Evolutionary conservation across 176 grass and related monocot species (phyloP).

Genomic region (Phoenix dactylifera): DNA sequence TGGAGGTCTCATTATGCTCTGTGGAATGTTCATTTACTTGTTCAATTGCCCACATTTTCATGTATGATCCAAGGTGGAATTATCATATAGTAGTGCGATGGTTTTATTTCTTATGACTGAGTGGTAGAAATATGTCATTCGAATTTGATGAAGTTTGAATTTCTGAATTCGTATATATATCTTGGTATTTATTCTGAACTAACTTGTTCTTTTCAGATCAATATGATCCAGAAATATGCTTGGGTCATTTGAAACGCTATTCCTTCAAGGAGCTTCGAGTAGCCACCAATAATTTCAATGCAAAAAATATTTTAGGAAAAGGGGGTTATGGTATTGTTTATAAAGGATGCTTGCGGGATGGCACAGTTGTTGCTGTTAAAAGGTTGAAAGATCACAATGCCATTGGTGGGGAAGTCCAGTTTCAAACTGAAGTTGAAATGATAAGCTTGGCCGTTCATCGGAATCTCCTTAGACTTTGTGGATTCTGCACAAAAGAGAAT

Average conservation of each 20-base stretch:
- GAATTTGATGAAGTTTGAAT: not conserved
- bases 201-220: conserved; percentile 33
- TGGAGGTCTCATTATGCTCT: too few species aligned
- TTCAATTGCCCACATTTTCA: too few species aligned
- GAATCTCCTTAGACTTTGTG: conserved; percentile 63
- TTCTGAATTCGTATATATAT: not conserved
- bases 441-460: conserved; percentile 73
- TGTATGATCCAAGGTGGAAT: too few species aligned
- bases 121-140: not conserved
- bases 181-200: not conserved
- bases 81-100: too few species aligned
- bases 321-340: conserved; percentile 83
- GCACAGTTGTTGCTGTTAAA: conserved; percentile 53
- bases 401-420: conserved; percentile 48
- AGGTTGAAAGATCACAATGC: conserved; percentile 41
- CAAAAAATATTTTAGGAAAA: conserved; percentile 65
- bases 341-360: conserved; percentile 45
- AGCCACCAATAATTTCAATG: conserved; percentile 63
- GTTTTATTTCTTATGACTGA: too few species aligned
- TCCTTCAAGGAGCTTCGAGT: conserved; percentile 49
- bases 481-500: conserved; percentile 49
- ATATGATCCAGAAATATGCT: conserved; percentile 21
- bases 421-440: conserved; percentile 78
- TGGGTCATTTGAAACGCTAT: conserved; percentile 68
- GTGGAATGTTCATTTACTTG: too few species aligned